These are phyloP conservation scores for Trichoderma gamsii DNA, from an alignment of 495 filamentous ascomycete species.

Conservation along the genomic window DNA sequence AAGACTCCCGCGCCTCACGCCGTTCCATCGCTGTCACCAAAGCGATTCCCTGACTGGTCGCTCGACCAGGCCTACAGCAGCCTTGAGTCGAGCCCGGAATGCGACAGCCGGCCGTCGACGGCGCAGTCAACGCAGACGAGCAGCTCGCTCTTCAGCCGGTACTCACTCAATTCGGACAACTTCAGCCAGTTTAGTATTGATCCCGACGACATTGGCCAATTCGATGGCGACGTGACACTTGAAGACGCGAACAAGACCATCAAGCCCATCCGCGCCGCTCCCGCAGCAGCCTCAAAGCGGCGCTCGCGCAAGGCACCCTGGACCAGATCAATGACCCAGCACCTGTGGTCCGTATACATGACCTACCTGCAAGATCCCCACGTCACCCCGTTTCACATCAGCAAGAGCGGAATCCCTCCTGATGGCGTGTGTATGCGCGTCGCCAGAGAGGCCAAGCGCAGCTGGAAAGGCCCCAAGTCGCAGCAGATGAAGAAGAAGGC, in stretches of 20 bases:
- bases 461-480: conserved; percentile 63
- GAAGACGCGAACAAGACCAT: conserved; percentile 15
- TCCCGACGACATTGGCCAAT: conserved; percentile 28
- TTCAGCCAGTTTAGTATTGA: conserved; percentile 39
- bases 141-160: conserved; percentile 41
- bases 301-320: conserved; percentile 50
- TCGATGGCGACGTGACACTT: conserved; percentile 17
- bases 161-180: conserved; percentile 44
- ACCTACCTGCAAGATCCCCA: conserved; percentile 85
- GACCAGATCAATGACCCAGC: conserved; percentile 86
- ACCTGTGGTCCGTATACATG: conserved; percentile 87
- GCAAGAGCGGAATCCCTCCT: conserved; percentile 79
- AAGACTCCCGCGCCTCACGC: conserved; percentile 41
- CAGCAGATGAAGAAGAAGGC: conserved; percentile 22
- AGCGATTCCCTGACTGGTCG: conserved; percentile 43
- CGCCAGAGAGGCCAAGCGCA: conserved; percentile 74
- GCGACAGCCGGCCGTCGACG: conserved; percentile 46
- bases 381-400: conserved; percentile 87
- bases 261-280: conserved; percentile 18
- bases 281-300: conserved; percentile 13
- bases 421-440: conserved; percentile 86
- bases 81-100: conserved; percentile 45
- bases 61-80: conserved; percentile 38
- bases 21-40: conserved; percentile 28
- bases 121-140: conserved; percentile 46